These are phyloP conservation scores for Sutorius eximius DNA, from an alignment of 1,284 basidiomycete genomes.

Conservation along the genomic window DNA sequence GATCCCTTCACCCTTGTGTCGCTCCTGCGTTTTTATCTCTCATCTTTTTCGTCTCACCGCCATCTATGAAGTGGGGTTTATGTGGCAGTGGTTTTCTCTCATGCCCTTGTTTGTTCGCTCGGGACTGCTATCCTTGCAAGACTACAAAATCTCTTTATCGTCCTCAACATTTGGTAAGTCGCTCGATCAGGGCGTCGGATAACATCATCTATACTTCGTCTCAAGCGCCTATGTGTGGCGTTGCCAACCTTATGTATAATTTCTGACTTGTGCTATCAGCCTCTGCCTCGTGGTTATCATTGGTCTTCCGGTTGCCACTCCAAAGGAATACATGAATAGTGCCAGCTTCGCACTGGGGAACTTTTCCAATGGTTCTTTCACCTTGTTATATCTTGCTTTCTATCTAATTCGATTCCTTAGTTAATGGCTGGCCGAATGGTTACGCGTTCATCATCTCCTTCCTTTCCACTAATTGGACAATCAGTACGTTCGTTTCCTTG, in stretches of 20 bases:
- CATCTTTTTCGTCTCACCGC: neutral
- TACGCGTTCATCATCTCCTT: constrained; percentile 78
- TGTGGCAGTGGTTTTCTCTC: constrained; percentile 54
- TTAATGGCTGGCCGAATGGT: constrained; percentile 67
- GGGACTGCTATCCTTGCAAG: constrained; percentile 67
- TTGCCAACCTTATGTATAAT: neutral
- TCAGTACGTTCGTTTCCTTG: constrained; percentile 45
- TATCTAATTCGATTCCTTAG: constrained; percentile 35
- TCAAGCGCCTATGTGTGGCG: too few species aligned
- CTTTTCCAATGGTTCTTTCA: constrained; percentile 53
- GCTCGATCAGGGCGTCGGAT: neutral
- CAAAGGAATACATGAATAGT: constrained; percentile 63
- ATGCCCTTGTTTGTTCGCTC: constrained; percentile 65
- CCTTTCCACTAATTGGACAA: constrained; percentile 77
- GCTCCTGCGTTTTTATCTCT: constrained; percentile 33
- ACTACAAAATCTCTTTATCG: constrained; percentile 71
- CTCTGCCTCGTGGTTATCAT: constrained; percentile 74
- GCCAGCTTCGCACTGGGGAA: constrained; percentile 66
- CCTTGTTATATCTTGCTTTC: neutral
- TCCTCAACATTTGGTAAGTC: constrained; percentile 62
- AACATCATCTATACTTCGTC: too few species aligned
- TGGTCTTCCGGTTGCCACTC: constrained; percentile 72
- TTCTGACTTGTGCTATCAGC: constrained; percentile 36
- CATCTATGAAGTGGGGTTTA: constrained; percentile 54
- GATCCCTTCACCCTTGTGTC: neutral